Conservation (phyloP, 1,139 yeast species). For the Diutina siamensis region DNA sequence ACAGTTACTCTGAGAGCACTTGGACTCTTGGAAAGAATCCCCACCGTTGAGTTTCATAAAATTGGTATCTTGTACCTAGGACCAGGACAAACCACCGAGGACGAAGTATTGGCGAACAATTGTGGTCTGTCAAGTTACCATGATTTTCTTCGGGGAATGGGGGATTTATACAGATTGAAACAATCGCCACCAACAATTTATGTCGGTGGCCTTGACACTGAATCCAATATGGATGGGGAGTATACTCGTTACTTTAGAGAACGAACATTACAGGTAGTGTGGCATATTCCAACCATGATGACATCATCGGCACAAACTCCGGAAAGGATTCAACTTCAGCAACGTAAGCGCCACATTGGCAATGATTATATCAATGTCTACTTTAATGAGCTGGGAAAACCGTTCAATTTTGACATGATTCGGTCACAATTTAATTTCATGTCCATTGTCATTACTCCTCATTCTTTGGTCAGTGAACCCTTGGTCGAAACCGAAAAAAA, state of each 20-base stretch:
- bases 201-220: slow-evolving; percentile 73
- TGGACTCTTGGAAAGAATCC: slow-evolving; percentile 58
- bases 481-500: slow-evolving; percentile 5
- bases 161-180: slow-evolving; percentile 44
- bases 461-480: slow-evolving; percentile 15
- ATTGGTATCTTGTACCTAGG: slow-evolving; percentile 70
- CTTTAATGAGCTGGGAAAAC: slow-evolving; percentile 59
- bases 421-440: slow-evolving; percentile 75
- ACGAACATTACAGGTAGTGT: slow-evolving; percentile 59
- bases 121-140: slow-evolving; percentile 58
- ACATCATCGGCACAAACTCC: slow-evolving; percentile 19
- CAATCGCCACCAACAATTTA: slow-evolving; percentile 35
- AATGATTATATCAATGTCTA: slow-evolving; percentile 73
- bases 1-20: slow-evolving; percentile 46
- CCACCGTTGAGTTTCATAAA: slow-evolving; percentile 70
- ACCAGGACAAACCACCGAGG: slow-evolving; percentile 50
- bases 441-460: slow-evolving; percentile 69
- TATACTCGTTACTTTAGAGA: slow-evolving; percentile 67
- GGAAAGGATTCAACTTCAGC: neutral
- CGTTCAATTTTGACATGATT: slow-evolving; percentile 61
- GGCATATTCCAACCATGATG: slow-evolving; percentile 78
- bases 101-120: slow-evolving; percentile 51
- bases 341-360: slow-evolving; percentile 68
- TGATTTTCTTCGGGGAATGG: slow-evolving; percentile 46
- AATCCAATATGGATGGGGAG: slow-evolving; percentile 61